phyloP scores from a whole-genome alignment of 2,329 filamentous ascomycete genomes.

The Cladosporium sp. region DNA sequence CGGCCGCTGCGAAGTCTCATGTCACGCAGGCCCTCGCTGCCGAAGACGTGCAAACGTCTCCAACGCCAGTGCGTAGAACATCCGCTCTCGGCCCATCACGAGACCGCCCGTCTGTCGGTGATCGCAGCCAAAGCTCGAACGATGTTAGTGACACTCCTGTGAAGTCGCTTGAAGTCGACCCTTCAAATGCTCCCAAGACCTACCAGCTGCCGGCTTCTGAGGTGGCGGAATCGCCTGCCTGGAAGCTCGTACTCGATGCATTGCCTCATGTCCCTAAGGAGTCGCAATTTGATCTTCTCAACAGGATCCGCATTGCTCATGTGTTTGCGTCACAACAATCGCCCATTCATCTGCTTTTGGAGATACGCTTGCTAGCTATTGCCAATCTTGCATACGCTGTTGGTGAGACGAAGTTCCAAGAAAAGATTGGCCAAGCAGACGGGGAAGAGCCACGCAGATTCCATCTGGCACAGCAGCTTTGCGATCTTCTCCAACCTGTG shows the following conservation, averaged over 20 bases:
- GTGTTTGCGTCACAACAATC: slow-evolving; percentile 67
- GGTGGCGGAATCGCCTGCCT: slow-evolving; percentile 43
- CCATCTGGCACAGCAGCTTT: slow-evolving; percentile 88
- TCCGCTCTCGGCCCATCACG: slow-evolving; percentile 47
- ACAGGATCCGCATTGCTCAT: slow-evolving; percentile 79
- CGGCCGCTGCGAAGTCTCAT: slow-evolving; percentile 25
- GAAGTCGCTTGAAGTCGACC: slow-evolving; percentile 33
- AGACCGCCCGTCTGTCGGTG: slow-evolving; percentile 32
- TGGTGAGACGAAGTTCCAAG: slow-evolving; percentile 76
- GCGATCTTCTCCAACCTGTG: slow-evolving; percentile 84
- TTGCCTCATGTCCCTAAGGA: slow-evolving; percentile 66
- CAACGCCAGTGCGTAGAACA: slow-evolving; percentile 73
- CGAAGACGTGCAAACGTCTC: slow-evolving; percentile 61
- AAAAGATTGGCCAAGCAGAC: slow-evolving; percentile 84
- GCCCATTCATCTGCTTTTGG: slow-evolving; percentile 71
- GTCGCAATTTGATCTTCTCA: slow-evolving; percentile 79
- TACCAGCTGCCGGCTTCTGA: slow-evolving; percentile 63
- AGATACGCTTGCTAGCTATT: slow-evolving; percentile 78
- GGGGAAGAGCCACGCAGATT: slow-evolving; percentile 84
- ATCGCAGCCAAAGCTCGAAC: slow-evolving; percentile 27
- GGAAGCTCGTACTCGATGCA: slow-evolving; percentile 45
- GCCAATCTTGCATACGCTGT: slow-evolving; percentile 91
- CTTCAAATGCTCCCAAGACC: slow-evolving; percentile 49
- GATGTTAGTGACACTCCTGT: slow-evolving; percentile 30
- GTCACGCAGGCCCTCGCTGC: slow-evolving; percentile 36